A percentile compares a stretch with the other conserved stretches of the same genome.
These are phyloP conservation scores for Saussurea involucrata DNA, from an alignment of 129 eudicot species.

Conservation along the genomic window DNA sequence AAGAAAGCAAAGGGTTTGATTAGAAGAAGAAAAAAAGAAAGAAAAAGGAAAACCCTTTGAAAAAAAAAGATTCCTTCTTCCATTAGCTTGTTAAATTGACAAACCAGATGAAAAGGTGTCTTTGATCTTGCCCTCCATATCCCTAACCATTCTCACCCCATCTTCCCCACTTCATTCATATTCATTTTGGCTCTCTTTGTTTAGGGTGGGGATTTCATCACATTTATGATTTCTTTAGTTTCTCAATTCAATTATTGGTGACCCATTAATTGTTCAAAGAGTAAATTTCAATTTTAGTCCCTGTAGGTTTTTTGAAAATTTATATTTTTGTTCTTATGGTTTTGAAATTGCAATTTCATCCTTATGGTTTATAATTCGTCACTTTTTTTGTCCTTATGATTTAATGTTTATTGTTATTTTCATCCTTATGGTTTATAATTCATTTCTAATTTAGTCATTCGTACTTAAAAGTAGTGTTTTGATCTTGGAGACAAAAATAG, in stretches of 20 bases:
- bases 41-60: neutral
- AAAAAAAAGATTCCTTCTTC: constrained; percentile 25
- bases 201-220: constrained; percentile 30
- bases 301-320: no score
- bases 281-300: no score
- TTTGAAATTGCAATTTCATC: no score
- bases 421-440: no score
- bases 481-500: no score
- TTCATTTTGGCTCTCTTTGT: constrained; percentile 4
- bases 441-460: no score
- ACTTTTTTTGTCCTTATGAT: no score
- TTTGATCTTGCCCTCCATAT: constrained; percentile 25
- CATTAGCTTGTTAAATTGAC: constrained; percentile 18
- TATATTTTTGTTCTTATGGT: no score
- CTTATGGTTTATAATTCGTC: no score
- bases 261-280: constrained; percentile 27
- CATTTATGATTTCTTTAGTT: constrained; percentile 8
- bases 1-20: constrained; percentile 21
- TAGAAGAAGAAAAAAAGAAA: neutral
- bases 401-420: no score
- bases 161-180: constrained; percentile 4
- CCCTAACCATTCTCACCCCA: constrained; percentile 24
- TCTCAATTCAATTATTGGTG: constrained; percentile 22
- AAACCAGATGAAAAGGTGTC: constrained; percentile 10
- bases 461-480: no score